Conservation (phyloP, 139 green algal genomes). For the Mesostigma viride region DNA sequence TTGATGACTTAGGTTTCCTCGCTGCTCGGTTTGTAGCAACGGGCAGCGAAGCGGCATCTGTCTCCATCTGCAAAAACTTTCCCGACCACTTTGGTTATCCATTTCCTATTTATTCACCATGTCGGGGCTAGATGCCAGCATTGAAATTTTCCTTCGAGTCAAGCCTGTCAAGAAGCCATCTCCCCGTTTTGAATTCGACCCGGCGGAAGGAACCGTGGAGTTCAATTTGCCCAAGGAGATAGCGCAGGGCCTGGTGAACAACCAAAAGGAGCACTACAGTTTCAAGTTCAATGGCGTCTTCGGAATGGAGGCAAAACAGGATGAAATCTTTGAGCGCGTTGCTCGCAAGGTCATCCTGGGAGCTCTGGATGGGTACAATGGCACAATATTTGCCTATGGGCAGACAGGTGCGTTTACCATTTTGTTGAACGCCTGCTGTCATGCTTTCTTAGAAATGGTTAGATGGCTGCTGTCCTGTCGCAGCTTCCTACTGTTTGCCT, state of each 20-base stretch:
- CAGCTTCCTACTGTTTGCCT: too few species aligned
- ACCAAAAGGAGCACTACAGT: slow-evolving; percentile 58
- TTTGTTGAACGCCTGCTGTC: too few species aligned
- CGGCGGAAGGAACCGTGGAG: not conserved
- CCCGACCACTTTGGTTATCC: too few species aligned
- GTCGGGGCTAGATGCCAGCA: too few species aligned
- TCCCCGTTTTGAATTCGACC: not conserved
- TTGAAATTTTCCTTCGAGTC: slow-evolving; percentile 1
- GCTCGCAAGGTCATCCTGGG: slow-evolving; percentile 35
- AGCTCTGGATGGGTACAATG: slow-evolving; percentile 67
- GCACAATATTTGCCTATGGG: slow-evolving; percentile 73
- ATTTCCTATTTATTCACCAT: too few species aligned
- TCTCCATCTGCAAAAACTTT: too few species aligned
- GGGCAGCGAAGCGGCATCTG: too few species aligned
- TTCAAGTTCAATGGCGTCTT: slow-evolving; percentile 76
- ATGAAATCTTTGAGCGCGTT: slow-evolving; percentile 65
- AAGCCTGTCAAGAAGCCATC: not conserved
- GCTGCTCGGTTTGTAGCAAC: too few species aligned
- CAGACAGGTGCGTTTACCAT: too few species aligned
- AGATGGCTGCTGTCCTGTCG: too few species aligned
- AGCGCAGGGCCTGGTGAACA: slow-evolving; percentile 59
- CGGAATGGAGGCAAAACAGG: slow-evolving; percentile 59
- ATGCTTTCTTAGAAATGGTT: too few species aligned
- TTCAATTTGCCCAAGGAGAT: slow-evolving; percentile 3
- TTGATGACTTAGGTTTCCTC: too few species aligned